These are phyloP conservation scores for Xylaria sp. DNA, from an alignment of 2,329 filamentous ascomycete species.

Conservation along the genomic window DNA sequence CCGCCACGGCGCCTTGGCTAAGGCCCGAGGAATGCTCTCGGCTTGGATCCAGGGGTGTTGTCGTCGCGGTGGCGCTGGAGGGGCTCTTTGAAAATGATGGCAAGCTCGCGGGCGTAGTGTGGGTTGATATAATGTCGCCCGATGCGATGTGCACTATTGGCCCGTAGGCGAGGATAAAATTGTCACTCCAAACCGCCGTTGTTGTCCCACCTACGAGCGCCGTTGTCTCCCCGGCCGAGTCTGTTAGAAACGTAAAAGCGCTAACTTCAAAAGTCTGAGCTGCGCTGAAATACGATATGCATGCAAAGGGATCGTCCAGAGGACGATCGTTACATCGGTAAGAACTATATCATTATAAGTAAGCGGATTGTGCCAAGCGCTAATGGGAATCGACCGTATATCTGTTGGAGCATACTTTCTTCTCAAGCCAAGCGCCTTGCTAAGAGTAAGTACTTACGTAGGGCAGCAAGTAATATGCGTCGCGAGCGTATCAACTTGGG, in stretches of 20 bases:
- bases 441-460: background rate
- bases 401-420: too few relatives aligned
- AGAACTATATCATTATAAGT: conserved; percentile 5
- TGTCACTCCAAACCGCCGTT: background rate
- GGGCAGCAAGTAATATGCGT: conserved; percentile 7
- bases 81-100: too few relatives aligned
- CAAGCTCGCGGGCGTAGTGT: background rate
- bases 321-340: background rate
- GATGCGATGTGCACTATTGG: background rate
- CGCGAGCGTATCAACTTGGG: background rate
- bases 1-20: too few relatives aligned
- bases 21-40: too few relatives aligned
- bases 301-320: background rate
- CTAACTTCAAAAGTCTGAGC: background rate
- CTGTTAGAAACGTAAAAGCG: background rate
- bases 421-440: background rate
- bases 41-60: too few relatives aligned
- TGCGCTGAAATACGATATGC: background rate
- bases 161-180: conserved; percentile 3
- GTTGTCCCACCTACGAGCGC: background rate
- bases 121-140: background rate
- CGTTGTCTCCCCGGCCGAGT: too few relatives aligned
- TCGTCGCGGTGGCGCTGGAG: too few relatives aligned
- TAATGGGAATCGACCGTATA: too few relatives aligned
- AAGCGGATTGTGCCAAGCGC: too few relatives aligned